Evolutionary conservation across 169 alveolate species (phyloP).

Genomic region (Plasmodium vivax): DNA sequence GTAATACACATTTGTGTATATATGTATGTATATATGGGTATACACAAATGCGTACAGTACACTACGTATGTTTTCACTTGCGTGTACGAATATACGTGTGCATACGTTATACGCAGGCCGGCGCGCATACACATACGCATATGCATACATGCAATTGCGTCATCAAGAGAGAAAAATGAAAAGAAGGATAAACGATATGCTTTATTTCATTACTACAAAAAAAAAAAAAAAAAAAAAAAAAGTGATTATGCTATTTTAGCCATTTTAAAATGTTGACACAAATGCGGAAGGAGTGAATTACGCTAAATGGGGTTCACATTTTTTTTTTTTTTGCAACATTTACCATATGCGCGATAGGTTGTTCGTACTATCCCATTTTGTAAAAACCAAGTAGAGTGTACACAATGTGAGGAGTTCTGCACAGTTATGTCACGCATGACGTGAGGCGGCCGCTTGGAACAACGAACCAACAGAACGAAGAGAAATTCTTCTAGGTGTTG

Average conservation of each 20-base stretch:
- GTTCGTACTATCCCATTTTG: background rate
- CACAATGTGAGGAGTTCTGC: background rate
- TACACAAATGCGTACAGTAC: background rate
- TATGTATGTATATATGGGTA: background rate
- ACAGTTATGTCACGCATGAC: background rate
- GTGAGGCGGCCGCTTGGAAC: background rate
- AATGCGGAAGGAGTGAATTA: background rate
- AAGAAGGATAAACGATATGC: background rate
- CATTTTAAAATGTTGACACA: constrained; percentile 1
- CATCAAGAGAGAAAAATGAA: background rate
- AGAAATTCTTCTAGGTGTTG: background rate
- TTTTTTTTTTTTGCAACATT: background rate
- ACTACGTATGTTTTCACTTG: background rate
- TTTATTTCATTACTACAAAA: constrained; percentile 2
- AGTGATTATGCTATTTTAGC: background rate
- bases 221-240: background rate
- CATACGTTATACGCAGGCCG: background rate
- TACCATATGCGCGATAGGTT: background rate
- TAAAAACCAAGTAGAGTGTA: background rate
- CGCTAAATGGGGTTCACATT: background rate
- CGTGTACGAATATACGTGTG: background rate
- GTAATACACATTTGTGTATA: background rate
- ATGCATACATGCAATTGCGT: background rate
- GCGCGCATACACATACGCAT: background rate
- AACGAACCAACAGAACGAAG: background rate